Evolutionary conservation across 2,329 filamentous ascomycete species (phyloP), one percentile per base, ranked within the genome.

Genomic region (Catunica adiposa): DNA sequence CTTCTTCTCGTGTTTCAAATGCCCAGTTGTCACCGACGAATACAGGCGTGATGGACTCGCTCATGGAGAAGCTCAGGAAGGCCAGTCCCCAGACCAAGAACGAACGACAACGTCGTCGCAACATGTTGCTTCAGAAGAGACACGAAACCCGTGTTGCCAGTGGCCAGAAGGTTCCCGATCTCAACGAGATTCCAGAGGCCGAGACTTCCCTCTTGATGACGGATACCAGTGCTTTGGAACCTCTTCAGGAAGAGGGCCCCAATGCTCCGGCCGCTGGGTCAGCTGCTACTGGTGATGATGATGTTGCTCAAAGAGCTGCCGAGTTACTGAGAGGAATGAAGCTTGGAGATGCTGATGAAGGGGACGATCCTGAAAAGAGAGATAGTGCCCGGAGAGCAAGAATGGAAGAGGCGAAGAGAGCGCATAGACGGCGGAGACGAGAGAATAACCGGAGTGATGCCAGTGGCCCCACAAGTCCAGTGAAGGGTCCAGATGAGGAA

Each of bases 41-140:
- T 56, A 88, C 87, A 5, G 92, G 90, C 55, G 92, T 89, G 54
- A 97, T 98, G 89, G 92, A 98, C 70, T 87, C 85, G 42, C 73
- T 98, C 23, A 79, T 98, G 51, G 88, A 96, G 78, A 97, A 97
- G 70, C 73, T 98, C 56, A 84, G 92, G 57, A 89, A 89, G 56
- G 92, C 92, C 1, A 90, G 89, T 56, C 90, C 92, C 29, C 87
- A 95, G 70, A 80, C 86, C 26, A 78, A 86, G 66, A 89, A 96
- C 67, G 85, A 94, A 67, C 80, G 90, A 64, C 92, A 97, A 67
- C 81, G 89, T 62, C 81, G 92, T 60, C 80, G 90, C 58, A 80
- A 90, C 61, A 89, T 89, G 40, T 78, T 90, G 55, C 77, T 97
- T 62, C 94, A 94, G 77, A 89, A 95, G 65, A 78, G 83, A 26